These are phyloP conservation scores for Sarocladium kiliense DNA, from an alignment of 2,329 filamentous ascomycete genomes.

Conservation along the genomic window DNA sequence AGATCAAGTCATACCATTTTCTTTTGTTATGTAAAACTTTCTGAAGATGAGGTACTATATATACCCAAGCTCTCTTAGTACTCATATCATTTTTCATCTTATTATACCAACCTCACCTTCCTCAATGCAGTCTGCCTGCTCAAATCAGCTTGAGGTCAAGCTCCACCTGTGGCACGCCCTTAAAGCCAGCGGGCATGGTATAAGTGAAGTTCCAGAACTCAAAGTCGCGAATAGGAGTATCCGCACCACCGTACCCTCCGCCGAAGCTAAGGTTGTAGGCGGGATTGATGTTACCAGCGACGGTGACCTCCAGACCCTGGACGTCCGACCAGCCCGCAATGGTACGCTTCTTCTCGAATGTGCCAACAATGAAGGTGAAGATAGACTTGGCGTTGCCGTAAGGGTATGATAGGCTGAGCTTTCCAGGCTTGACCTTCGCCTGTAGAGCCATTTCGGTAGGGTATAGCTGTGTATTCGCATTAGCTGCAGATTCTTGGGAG, in stretches of 20 bases:
- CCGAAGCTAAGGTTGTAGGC: constrained; percentile 36
- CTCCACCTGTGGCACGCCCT: constrained; percentile 12
- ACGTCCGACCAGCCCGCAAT: constrained; percentile 42
- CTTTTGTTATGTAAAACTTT: no score
- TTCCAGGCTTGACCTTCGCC: constrained; percentile 32
- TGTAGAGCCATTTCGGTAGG: constrained; percentile 34
- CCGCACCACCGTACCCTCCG: constrained; percentile 30
- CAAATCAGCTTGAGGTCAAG: constrained; percentile 1
- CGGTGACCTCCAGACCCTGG: constrained; percentile 38
- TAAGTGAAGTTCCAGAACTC: constrained; percentile 44
- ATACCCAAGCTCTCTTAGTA: no score
- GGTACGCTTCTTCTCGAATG: constrained; percentile 37
- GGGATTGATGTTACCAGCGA: constrained; percentile 38
- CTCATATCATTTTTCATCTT: no score
- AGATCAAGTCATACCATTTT: no score
- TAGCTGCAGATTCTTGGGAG: no score
- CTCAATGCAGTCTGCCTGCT: no score
- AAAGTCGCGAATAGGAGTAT: constrained; percentile 29
- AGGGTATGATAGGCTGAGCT: constrained; percentile 49
- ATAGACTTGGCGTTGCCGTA: constrained; percentile 40
- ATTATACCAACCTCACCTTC: no score
- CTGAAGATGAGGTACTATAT: no score
- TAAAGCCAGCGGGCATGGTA: constrained; percentile 26
- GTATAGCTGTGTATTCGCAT: constrained; percentile 22
- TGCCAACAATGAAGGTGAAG: constrained; percentile 46